Conservation (phyloP, 257 asterid genomes). For the Solanum tarijense region DNA sequence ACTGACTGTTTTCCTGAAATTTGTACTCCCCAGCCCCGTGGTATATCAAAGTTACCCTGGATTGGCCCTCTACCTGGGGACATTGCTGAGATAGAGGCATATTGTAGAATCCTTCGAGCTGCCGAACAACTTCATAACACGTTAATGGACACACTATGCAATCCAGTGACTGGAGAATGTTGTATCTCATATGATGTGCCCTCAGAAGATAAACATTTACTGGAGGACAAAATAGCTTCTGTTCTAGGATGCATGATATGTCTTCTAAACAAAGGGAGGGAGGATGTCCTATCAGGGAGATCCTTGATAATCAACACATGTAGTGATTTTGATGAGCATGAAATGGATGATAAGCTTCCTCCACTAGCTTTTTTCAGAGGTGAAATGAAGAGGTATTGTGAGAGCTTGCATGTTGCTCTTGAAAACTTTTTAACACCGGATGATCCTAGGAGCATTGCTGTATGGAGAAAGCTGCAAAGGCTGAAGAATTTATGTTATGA, state of each 20-base stretch:
- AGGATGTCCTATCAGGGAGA: slow-evolving; percentile 79
- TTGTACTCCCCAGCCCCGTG: slow-evolving; percentile 39
- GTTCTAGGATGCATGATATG: slow-evolving; percentile 98
- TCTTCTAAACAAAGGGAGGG: slow-evolving; percentile 85
- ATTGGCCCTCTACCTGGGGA: slow-evolving; percentile 97
- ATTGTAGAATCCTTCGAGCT: slow-evolving; percentile 88
- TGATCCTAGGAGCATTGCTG: slow-evolving; percentile 54
- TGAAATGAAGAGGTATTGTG: slow-evolving; percentile 96
- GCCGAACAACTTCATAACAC: slow-evolving; percentile 84
- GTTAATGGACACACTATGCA: slow-evolving; percentile 82
- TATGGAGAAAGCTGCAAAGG: slow-evolving; percentile 84
- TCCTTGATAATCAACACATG: slow-evolving; percentile 48
- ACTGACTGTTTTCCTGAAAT: slow-evolving; percentile 19
- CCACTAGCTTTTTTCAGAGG: slow-evolving; percentile 88
- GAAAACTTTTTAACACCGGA: slow-evolving; percentile 74
- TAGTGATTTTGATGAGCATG: slow-evolving; percentile 38
- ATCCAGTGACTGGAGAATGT: slow-evolving; percentile 90
- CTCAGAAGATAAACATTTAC: slow-evolving; percentile 60
- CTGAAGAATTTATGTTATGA: slow-evolving; percentile 78
- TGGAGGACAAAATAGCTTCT: slow-evolving; percentile 86
- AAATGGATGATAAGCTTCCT: slow-evolving; percentile 57
- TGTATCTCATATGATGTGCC: slow-evolving; percentile 74
- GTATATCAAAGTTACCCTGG: slow-evolving; percentile 49
- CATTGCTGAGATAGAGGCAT: slow-evolving; percentile 95
- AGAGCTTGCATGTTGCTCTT: slow-evolving; percentile 86